Evolutionary conservation across 2,329 filamentous ascomycete species (phyloP), one percentile per base, ranked within the genome.

Genomic region (Claviceps arundinis): DNA sequence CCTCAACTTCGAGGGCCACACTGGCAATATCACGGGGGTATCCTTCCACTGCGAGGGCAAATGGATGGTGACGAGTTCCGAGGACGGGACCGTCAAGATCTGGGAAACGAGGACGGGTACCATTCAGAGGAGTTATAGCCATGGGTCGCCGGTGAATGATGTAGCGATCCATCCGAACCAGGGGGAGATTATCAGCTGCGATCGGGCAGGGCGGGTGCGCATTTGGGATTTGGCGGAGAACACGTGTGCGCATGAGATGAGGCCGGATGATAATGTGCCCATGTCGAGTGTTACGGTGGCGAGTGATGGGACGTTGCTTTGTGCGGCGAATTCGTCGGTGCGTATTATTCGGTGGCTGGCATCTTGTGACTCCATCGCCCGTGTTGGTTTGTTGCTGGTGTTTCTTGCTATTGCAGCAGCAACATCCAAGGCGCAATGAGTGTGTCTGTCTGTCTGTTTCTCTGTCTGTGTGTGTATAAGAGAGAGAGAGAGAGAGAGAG

Each of bases 81-180:
- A 98, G 69, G 93, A 98, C 64, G 88, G 90, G 61, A 95, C 89
- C 0, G 90, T 96, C 64, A 95, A 95, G 75, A 95, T 96, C 57
- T 96, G 90, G 90, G 91, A 96, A 66, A 95, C 89, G 5, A 76
- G 90, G 47, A 87, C 79, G 13, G 91, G 88, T 46, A 83, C 79
- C 53, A 82, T 97, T 51, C 93, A 98, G 70, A 81, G 93, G 51
- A 95, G 91, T 69, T 98, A 98, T 67, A 84, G 80, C 59, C 93
- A 98, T 66, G 87, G 85, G 50, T 84, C 82, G 37, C 83, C 93
- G 0, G 93, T 91, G 50, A 98, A 96, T 64, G 93, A 98, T 68
- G 93, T 98, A 8, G 93, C 97, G n/a, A 98, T 98, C 52, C 93
- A 98, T 67, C 93, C 93, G 0, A 98, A 98, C 65, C 93, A 98